Conservation (phyloP, 2,329 filamentous ascomycete genomes). For the Venturia nashicola region DNA sequence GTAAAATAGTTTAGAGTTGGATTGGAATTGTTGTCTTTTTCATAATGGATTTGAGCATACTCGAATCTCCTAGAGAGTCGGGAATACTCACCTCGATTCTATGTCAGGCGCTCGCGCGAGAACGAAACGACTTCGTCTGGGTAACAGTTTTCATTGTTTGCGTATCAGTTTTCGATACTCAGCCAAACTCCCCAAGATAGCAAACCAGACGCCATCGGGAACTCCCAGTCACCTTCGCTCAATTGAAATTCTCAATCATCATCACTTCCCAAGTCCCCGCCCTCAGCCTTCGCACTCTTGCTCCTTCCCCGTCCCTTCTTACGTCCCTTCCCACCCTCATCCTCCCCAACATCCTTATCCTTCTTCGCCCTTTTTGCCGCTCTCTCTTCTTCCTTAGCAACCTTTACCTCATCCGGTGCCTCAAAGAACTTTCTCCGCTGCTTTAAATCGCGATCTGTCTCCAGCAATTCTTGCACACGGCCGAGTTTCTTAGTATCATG, state of each 20-base stretch:
- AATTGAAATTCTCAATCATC: background rate
- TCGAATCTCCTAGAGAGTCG: too few species aligned
- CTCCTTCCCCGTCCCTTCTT: slow-evolving; percentile 19
- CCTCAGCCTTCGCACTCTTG: slow-evolving; percentile 19
- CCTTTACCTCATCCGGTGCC: slow-evolving; percentile 51
- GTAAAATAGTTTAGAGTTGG: too few species aligned
- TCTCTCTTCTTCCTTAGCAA: slow-evolving; percentile 32
- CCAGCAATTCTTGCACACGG: slow-evolving; percentile 77
- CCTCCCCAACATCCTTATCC: slow-evolving; percentile 5
- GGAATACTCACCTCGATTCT: too few species aligned
- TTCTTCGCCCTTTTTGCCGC: slow-evolving; percentile 21
- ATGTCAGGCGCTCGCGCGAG: too few species aligned
- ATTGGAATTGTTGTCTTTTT: too few species aligned
- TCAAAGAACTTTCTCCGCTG: slow-evolving; percentile 66
- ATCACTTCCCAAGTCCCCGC: background rate
- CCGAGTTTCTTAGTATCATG: slow-evolving; percentile 77
- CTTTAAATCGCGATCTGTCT: slow-evolving; percentile 79
- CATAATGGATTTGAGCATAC: too few species aligned
- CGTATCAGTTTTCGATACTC: background rate
- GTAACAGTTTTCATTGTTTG: background rate
- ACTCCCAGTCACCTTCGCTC: background rate
- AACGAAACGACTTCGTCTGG: background rate
- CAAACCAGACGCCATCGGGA: background rate
- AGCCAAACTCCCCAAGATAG: background rate
- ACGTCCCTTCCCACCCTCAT: slow-evolving; percentile 17